Evolutionary conservation across 2,329 filamentous ascomycete genomes (phyloP).

Genomic region (Chrysosporium keratinophilum): DNA sequence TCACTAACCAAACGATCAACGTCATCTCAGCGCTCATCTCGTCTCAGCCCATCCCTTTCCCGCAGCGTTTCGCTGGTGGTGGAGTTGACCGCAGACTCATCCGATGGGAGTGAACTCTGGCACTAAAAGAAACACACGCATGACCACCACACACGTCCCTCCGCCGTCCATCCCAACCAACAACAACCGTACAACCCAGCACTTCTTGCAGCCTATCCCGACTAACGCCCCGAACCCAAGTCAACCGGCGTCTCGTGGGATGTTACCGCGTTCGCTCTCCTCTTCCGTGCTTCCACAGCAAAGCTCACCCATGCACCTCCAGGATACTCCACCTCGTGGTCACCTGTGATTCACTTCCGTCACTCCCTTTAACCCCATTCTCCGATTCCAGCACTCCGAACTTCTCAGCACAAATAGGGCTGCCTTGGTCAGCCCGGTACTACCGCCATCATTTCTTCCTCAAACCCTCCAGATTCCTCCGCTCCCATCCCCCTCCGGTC

Average conservation of each 20-base stretch:
- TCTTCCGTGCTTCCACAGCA: slow-evolving; percentile 5
- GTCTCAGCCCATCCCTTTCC: slow-evolving; percentile 1
- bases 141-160: slow-evolving; percentile 2
- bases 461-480: slow-evolving; percentile 51
- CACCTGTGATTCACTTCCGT: slow-evolving; percentile 9
- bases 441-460: slow-evolving; percentile 74
- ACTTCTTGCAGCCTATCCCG: slow-evolving; percentile 3
- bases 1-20: slow-evolving; percentile 9
- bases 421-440: slow-evolving; percentile 66
- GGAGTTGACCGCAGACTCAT: not conserved
- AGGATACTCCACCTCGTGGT: slow-evolving; percentile 9
- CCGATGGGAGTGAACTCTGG: not conserved
- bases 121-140: slow-evolving; percentile 7
- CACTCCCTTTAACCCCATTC: slow-evolving; percentile 2
- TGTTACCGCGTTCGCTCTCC: slow-evolving; percentile 3
- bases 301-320: slow-evolving; percentile 6
- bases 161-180: slow-evolving; percentile 1
- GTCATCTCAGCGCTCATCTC: slow-evolving; percentile 1
- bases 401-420: slow-evolving; percentile 38
- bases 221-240: not conserved
- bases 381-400: not conserved
- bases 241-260: slow-evolving; percentile 5
- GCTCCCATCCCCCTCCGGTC: slow-evolving; percentile 83
- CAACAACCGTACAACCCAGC: not conserved
- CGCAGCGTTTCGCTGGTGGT: not conserved